A percentile compares a stretch with the other conserved stretches of the same genome.
Evolutionary conservation across 2,329 filamentous ascomycete species (phyloP).

Genomic region (Hypoxylon sp.): DNA sequence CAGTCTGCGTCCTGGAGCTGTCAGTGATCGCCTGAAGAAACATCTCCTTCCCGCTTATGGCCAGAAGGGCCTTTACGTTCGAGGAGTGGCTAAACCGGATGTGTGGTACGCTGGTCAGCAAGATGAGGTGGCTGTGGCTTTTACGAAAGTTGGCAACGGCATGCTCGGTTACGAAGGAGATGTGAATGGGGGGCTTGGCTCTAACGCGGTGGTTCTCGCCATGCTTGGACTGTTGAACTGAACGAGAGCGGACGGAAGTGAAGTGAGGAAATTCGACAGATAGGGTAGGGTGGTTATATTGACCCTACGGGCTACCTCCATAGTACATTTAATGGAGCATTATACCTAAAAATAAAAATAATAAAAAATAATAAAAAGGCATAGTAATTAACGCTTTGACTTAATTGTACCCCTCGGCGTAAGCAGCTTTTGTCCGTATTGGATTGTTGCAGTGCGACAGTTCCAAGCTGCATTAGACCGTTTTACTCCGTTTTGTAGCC

Average conservation of each 20-base stretch:
- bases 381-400: too few species aligned
- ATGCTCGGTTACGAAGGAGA: slow-evolving; percentile 45
- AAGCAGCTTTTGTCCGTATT: too few species aligned
- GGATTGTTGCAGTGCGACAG: too few species aligned
- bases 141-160: slow-evolving; percentile 40
- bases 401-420: too few species aligned
- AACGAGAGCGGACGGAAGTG: slow-evolving; percentile 1
- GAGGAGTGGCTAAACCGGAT: slow-evolving; percentile 30
- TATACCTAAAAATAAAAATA: too few species aligned
- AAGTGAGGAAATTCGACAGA: slow-evolving; percentile 4
- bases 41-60: slow-evolving; percentile 38
- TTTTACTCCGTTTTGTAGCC: too few species aligned
- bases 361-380: too few species aligned
- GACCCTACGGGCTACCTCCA: too few species aligned
- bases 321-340: too few species aligned
- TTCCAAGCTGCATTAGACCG: too few species aligned
- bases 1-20: slow-evolving; percentile 33
- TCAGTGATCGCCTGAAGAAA: slow-evolving; percentile 23
- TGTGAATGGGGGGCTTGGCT: slow-evolving; percentile 39
- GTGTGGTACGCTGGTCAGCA: slow-evolving; percentile 36
- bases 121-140: slow-evolving; percentile 37
- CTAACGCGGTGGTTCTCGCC: slow-evolving; percentile 37
- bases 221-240: slow-evolving; percentile 41
- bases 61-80: slow-evolving; percentile 40
- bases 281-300: too few species aligned